A percentile compares a stretch with the other conserved stretches of the same genome.
Conservation (phyloP, 1,284 basidiomycete species). For the Leccinum fuscescens region DNA sequence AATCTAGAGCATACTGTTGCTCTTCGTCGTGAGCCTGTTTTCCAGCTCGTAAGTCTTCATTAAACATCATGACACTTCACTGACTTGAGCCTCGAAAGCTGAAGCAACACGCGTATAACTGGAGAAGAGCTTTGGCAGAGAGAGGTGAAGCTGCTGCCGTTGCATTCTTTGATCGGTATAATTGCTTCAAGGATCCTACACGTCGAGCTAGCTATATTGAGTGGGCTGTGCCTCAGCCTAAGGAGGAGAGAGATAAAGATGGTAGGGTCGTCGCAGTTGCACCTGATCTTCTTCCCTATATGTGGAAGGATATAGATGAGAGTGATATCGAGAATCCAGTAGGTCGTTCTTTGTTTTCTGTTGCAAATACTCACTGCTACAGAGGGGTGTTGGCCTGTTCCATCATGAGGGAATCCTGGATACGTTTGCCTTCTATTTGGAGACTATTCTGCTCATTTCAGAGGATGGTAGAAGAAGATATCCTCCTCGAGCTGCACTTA, state of each 20-base stretch:
- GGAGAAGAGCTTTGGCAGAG: not conserved
- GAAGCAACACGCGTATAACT: not conserved
- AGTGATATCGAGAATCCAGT: not conserved
- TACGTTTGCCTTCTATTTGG: not conserved
- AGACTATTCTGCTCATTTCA: not conserved
- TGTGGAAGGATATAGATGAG: not conserved
- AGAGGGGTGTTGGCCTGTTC: not conserved
- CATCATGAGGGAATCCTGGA: not conserved
- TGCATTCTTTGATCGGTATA: not conserved
- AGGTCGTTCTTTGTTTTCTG: not conserved
- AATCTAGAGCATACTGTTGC: not conserved
- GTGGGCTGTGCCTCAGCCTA: not conserved
- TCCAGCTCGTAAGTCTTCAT: not conserved
- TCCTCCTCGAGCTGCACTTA: not conserved
- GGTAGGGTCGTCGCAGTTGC: not conserved
- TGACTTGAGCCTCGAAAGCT: not conserved
- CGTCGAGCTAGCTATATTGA: not conserved
- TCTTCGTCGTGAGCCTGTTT: not conserved
- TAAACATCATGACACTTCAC: not conserved
- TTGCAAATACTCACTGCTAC: not conserved
- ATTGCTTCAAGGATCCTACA: not conserved
- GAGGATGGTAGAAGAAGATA: not conserved
- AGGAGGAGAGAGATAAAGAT: not conserved
- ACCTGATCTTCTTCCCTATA: not conserved
- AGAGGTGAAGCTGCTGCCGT: not conserved